A percentile compares a stretch with the other conserved stretches of the same genome.
Conservation (phyloP, 257 asterid genomes). For the Striga asiatica region DNA sequence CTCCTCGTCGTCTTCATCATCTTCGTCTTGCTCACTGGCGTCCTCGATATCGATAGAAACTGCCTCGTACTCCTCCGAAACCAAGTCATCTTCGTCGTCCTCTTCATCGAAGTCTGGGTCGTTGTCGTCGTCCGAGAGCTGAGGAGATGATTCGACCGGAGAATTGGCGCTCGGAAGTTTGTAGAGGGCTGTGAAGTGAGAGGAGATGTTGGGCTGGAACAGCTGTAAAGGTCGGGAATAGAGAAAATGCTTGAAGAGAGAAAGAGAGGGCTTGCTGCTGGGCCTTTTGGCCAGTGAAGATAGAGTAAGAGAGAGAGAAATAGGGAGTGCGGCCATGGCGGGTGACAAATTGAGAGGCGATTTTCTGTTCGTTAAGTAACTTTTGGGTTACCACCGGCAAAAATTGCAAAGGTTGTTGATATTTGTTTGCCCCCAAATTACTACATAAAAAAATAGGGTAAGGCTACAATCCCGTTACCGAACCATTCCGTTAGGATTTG, state of each 20-base stretch:
- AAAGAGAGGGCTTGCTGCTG: constrained; percentile 15
- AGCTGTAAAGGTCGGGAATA: constrained; percentile 25
- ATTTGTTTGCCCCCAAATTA: too few species aligned
- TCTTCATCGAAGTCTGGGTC: constrained; percentile 43
- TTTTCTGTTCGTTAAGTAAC: too few species aligned
- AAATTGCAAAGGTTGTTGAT: too few species aligned
- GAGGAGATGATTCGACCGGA: constrained; percentile 46
- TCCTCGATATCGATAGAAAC: constrained; percentile 33
- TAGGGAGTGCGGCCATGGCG: constrained; percentile 61
- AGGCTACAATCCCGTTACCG: too few species aligned
- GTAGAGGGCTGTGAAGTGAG: constrained; percentile 17
- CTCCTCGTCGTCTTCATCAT: constrained; percentile 33
- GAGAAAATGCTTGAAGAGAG: constrained; percentile 20
- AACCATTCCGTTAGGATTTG: too few species aligned
- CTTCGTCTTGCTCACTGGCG: constrained; percentile 32
- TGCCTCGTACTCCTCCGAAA: constrained; percentile 60
- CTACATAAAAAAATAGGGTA: too few species aligned
- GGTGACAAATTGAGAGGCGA: constrained; percentile 25
- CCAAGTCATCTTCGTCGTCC: constrained; percentile 43
- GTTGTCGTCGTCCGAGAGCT: constrained; percentile 44
- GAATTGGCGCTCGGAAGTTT: constrained; percentile 32
- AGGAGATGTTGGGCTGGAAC: constrained; percentile 9
- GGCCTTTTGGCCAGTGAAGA: constrained; percentile 1
- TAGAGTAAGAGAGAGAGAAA: constrained; percentile 16
- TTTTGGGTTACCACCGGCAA: too few species aligned